Conservation (phyloP, 177 flowering plant genomes). For the Vitis hybrid region DNA sequence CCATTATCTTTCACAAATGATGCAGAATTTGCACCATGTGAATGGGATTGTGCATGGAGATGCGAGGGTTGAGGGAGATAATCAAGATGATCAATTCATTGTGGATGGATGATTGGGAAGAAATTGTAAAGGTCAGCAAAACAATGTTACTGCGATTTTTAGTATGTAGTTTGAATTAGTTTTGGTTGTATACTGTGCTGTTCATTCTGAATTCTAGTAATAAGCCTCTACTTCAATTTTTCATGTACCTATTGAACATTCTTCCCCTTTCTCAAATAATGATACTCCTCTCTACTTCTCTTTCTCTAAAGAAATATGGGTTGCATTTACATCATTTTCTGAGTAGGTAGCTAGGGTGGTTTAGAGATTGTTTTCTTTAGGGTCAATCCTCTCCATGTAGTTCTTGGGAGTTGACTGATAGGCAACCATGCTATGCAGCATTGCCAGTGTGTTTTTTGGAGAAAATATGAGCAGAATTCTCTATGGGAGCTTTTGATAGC, state of each 20-base stretch:
- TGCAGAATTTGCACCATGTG: slow-evolving; percentile 84
- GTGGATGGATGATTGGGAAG: slow-evolving; percentile 62
- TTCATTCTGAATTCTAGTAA: slow-evolving; percentile 4
- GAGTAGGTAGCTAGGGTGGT: too few relatives aligned
- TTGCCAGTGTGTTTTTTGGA: too few relatives aligned
- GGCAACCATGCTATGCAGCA: too few relatives aligned
- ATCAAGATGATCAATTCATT: slow-evolving; percentile 88
- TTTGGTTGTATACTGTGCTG: slow-evolving; percentile 14
- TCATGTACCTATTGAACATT: slow-evolving; percentile 7
- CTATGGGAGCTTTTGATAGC: too few relatives aligned
- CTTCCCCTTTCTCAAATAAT: too few relatives aligned
- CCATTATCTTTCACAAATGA: slow-evolving; percentile 87
- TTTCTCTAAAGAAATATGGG: too few relatives aligned
- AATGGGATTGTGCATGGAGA: slow-evolving; percentile 81
- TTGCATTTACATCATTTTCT: too few relatives aligned
- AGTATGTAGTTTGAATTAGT: slow-evolving; percentile 7
- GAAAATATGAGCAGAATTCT: too few relatives aligned
- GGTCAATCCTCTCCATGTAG: too few relatives aligned
- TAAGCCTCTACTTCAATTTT: slow-evolving; percentile 7
- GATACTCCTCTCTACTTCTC: too few relatives aligned
- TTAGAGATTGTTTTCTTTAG: too few relatives aligned
- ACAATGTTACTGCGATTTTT: slow-evolving; percentile 4
- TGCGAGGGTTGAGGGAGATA: slow-evolving; percentile 67
- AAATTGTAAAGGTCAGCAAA: slow-evolving; percentile 8
- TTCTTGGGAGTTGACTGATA: too few relatives aligned